These are phyloP conservation scores for Mycena latifolia DNA, from an alignment of 768 basidiomycete species.

Conservation along the genomic window DNA sequence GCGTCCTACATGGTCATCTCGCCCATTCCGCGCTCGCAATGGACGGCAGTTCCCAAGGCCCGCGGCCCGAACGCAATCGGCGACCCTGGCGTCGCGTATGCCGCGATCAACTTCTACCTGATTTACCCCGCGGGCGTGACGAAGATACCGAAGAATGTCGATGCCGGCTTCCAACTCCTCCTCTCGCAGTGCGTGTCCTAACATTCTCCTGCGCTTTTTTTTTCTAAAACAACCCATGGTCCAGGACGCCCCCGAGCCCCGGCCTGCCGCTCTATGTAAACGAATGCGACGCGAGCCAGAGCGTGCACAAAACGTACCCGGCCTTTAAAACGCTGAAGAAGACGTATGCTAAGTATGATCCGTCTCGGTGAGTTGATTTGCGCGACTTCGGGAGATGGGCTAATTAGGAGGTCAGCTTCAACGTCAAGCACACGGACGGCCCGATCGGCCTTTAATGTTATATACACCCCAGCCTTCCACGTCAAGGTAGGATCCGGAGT, in stretches of 20 bases:
- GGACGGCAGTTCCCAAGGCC: too few relatives aligned
- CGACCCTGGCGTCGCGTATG: slow-evolving; percentile 24
- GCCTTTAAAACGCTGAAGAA: slow-evolving; percentile 48
- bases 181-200: too few relatives aligned
- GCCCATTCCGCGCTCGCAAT: too few relatives aligned
- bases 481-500: too few relatives aligned
- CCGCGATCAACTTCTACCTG: slow-evolving; percentile 11
- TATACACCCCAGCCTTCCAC: too few relatives aligned
- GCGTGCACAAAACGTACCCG: slow-evolving; percentile 55
- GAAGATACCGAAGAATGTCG: neutral
- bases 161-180: too few relatives aligned
- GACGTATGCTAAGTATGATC: slow-evolving; percentile 59
- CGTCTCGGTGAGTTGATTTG: slow-evolving; percentile 47
- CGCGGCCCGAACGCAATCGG: slow-evolving; percentile 37
- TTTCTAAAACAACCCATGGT: too few relatives aligned
- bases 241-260: too few relatives aligned
- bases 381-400: neutral
- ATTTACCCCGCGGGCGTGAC: slow-evolving; percentile 13
- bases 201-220: too few relatives aligned
- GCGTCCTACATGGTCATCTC: too few relatives aligned
- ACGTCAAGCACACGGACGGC: slow-evolving; percentile 23
- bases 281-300: too few relatives aligned
- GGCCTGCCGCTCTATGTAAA: too few relatives aligned
- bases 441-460: slow-evolving; percentile 31
- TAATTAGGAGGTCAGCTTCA: slow-evolving; percentile 18